Percentiles rank a stretch among this genome's conserved stretches.
Evolutionary conservation across 176 grass and related monocot genomes (phyloP).

Genomic region (Aegilops umbellulata): DNA sequence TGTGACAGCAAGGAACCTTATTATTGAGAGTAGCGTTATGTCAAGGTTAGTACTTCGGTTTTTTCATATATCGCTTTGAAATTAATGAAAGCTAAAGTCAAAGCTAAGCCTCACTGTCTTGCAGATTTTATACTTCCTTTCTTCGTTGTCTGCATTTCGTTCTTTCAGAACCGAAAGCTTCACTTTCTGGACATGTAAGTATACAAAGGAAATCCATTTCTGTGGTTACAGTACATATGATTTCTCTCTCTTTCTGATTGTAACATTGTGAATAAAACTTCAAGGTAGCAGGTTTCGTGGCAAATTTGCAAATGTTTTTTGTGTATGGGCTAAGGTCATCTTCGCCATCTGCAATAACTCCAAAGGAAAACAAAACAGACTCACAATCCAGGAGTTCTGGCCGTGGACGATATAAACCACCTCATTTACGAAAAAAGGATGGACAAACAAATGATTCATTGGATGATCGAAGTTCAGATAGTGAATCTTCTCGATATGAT

Average conservation of each 20-base stretch:
- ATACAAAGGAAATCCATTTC: conserved; percentile 14
- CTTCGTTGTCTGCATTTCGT: conserved; percentile 83
- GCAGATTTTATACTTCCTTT: conserved; percentile 73
- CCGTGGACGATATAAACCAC: conserved; percentile 68
- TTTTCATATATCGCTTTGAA: conserved; percentile 12
- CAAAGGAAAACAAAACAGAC: conserved; percentile 42
- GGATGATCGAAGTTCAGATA: conserved; percentile 61
- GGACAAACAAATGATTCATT: conserved; percentile 29
- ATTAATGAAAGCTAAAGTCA: conserved; percentile 22
- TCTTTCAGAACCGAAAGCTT: conserved; percentile 73
- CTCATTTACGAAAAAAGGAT: conserved; percentile 73
- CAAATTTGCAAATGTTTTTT: conserved; percentile 80
- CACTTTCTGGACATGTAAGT: conserved; percentile 91
- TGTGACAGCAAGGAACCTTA: conserved; percentile 67
- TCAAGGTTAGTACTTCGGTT: conserved; percentile 63
- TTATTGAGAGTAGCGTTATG: conserved; percentile 70
- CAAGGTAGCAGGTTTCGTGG: conserved; percentile 91
- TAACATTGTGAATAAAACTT: conserved; percentile 52
- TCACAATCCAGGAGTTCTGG: conserved; percentile 25
- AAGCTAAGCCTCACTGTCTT: conserved; percentile 30
- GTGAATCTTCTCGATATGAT: conserved; percentile 70
- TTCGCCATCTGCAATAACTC: conserved; percentile 29
- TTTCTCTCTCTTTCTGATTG: not conserved
- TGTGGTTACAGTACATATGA: conserved; percentile 9
- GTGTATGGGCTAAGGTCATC: conserved; percentile 71